These are phyloP conservation scores for Trichoderma sp. DNA, from an alignment of 2,329 filamentous ascomycete genomes.

Conservation along the genomic window DNA sequence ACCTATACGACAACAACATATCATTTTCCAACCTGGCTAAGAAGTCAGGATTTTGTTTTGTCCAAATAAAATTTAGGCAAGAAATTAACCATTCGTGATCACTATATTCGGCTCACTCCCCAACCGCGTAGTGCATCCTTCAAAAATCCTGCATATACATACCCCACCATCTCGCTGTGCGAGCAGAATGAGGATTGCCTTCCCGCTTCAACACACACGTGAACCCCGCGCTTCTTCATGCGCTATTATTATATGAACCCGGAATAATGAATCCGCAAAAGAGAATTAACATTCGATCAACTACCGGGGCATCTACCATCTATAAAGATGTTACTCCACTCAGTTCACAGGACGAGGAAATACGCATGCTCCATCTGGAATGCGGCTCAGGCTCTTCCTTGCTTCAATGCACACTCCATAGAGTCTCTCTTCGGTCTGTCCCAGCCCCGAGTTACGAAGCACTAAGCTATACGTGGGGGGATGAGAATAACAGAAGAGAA, in stretches of 20 bases:
- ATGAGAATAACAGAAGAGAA: not conserved
- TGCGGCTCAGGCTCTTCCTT: not conserved
- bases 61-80: not conserved
- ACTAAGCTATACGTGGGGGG: not conserved
- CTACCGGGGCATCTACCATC: not conserved
- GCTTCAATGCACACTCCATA: not conserved
- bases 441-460: not conserved
- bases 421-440: not conserved
- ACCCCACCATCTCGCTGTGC: not conserved
- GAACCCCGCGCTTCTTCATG: not conserved
- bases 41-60: accelerated
- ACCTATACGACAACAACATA: not conserved
- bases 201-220: not conserved
- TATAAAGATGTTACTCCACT: not conserved
- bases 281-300: not conserved
- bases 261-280: not conserved
- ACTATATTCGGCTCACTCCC: not conserved
- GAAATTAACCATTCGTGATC: not conserved
- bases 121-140: not conserved
- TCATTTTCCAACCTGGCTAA: not conserved
- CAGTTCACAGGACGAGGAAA: not conserved
- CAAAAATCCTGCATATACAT: not conserved
- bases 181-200: not conserved
- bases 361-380: not conserved
- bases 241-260: not conserved